These are phyloP conservation scores for Tricholoma hemisulphureum DNA, from an alignment of 768 basidiomycete genomes.

Conservation along the genomic window DNA sequence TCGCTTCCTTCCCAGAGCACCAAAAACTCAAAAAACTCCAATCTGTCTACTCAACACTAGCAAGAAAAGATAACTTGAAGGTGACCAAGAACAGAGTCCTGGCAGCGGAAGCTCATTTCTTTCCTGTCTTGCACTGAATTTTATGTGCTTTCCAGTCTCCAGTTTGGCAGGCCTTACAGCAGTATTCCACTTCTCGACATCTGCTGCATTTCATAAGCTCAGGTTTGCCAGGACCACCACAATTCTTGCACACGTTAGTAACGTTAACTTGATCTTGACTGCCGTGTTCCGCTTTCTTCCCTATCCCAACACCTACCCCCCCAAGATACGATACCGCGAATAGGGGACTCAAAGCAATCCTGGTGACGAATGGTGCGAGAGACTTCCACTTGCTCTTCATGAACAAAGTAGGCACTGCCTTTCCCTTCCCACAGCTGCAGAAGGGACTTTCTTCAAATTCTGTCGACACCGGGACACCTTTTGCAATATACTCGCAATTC, in stretches of 20 bases:
- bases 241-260: slow-evolving; percentile 26
- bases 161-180: slow-evolving; percentile 34
- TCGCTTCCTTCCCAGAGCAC: too few species aligned
- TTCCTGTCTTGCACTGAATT: not conserved
- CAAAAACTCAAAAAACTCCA: too few species aligned
- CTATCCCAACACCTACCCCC: slow-evolving; percentile 22
- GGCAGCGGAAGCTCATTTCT: not conserved
- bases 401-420: slow-evolving; percentile 31
- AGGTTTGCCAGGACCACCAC: slow-evolving; percentile 28
- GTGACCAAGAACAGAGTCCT: too few species aligned
- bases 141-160: slow-evolving; percentile 39
- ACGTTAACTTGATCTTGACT: not conserved
- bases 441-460: slow-evolving; percentile 30
- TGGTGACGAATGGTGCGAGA: slow-evolving; percentile 35
- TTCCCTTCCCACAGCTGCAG: slow-evolving; percentile 41
- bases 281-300: not conserved
- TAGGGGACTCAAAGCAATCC: slow-evolving; percentile 40
- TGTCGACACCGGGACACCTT: slow-evolving; percentile 26
- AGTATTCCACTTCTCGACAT: slow-evolving; percentile 35
- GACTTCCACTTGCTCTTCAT: slow-evolving; percentile 23
- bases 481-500: slow-evolving; percentile 36
- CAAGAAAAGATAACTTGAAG: too few species aligned
- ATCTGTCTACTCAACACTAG: too few species aligned
- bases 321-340: slow-evolving; percentile 47
- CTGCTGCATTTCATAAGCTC: slow-evolving; percentile 22